Base-by-base conservation (phyloP, 371 early-diverging fungal genomes). In the Zychaea mexicana region DNA sequence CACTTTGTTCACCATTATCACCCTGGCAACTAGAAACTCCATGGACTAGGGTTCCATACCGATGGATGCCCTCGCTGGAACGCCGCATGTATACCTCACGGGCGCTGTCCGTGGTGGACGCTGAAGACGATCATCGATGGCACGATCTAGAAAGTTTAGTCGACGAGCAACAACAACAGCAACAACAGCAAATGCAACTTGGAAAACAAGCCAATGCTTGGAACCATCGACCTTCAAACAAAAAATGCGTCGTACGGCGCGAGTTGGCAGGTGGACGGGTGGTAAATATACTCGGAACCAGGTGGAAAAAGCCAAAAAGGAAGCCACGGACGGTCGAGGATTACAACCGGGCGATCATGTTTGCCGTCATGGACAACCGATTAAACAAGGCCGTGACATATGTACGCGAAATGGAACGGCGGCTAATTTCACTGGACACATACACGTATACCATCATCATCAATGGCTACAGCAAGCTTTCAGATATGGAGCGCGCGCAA, bases 401-500 rank as follows among this genome's bases (percentile, higher is more conserved):
- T 8, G 46, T 81, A 12, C 68, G 74, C 19, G 62, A 59, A 27
- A 66, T 68, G 73, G 66, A 66, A 53, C 39, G 57, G 2, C 39
- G 17, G 24, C 52, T 36, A 21, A 26, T 47, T 8, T 39, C 46
- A 19, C 64, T 67, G 4, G 62, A 63, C 36, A 60, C 32, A 19
- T 32, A 28, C 22, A 46, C 66, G 5, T 72, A 68, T 58, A 66
- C 69, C 39, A 63, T 66, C 49, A 57, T 72, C 28, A 72, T 72
- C 42, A 61, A 63, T 22, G 75, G 65, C 8, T 77, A 46, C 49
- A 56, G 69, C 52, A 71, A 69, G 42, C 57, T 62, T 26, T 61
- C 67, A 0, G 77, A 81, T 21, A 78, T 79, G 77, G 31, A 39
- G 0, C 61, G 70, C 15, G 80, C 83, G 12, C 57, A 32, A 9